Conservation (phyloP, 2,329 filamentous ascomycete species). For the Paecilomyces dactylethromorphus region DNA sequence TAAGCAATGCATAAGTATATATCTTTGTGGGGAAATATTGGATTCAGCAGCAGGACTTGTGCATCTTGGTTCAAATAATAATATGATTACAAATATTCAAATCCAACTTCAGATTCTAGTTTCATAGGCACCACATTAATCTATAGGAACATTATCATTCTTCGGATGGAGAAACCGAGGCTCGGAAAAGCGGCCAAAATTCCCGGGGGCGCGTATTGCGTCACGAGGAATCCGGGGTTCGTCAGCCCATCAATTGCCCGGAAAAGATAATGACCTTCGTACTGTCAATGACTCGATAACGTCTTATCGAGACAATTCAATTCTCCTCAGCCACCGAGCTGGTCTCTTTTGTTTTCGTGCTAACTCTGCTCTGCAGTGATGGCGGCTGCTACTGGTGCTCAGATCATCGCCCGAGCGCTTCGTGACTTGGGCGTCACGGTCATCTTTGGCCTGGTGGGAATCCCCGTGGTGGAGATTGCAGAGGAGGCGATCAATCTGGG, state of each 20-base stretch:
- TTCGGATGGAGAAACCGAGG: neutral
- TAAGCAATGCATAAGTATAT: neutral
- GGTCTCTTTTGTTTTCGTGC: neutral
- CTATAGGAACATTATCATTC: neutral
- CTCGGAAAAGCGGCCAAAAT: neutral
- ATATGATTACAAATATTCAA: neutral
- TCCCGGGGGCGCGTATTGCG: neutral
- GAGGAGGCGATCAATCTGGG: constrained; percentile 52
- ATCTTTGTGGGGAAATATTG: neutral
- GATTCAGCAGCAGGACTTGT: neutral
- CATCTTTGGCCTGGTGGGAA: constrained; percentile 50
- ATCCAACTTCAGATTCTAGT: neutral
- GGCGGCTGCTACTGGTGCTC: constrained; percentile 31
- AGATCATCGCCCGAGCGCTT: constrained; percentile 44
- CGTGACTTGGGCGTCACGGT: constrained; percentile 44
- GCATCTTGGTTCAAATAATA: neutral
- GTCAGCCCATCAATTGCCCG: neutral
- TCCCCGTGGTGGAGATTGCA: constrained; percentile 51
- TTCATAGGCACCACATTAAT: too few species aligned
- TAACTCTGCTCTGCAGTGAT: constrained; percentile 8
- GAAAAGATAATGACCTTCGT: neutral
- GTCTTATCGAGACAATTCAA: neutral
- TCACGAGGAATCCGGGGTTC: neutral
- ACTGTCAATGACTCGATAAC: neutral
- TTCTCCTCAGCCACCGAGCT: neutral